Evolutionary conservation across 208 protist species (phyloP), one percentile per base, ranked within the genome.

Genomic region (Leptomonas seymouri): DNA sequence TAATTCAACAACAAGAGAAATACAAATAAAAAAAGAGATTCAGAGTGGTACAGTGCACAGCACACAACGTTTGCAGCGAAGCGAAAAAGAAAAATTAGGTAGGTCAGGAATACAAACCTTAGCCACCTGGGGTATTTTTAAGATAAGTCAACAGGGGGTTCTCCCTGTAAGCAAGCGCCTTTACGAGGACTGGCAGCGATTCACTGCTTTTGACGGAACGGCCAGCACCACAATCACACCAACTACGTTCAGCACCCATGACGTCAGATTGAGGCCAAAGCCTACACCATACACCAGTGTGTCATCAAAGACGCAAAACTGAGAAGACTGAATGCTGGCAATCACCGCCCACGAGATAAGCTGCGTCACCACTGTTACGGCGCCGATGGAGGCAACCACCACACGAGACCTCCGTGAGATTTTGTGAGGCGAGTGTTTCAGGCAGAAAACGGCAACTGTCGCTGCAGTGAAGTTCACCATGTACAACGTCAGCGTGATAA

Each of bases 231-330:
- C 0, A 7, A 76, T 16, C 15, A 81, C 48, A 18, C 67, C 67
- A 21, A 86, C 31, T 28, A 82, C 1, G 50, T 83, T 71, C 21
- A 89, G 6, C 15, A 81, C 25, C 87, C 87, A 93, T 30, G 81
- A 57, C 7, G 87, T 81, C 42, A 93, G 9, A 50, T 61, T 78
- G 18, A 93, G 61, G 21, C 84, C 87, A 42, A 93, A 93, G 49
- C 79, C 87, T 15, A 84, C 83, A 36, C 87, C 87, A 72, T 88
- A 93, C 39, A 61, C 49, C 23, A 80, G n/a, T 16, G 27, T n/a
- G 6, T 8, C 20, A 12, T 39, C 6, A 7, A 42, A 42, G 34
- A 68, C 41, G 66, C 81, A 85, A 62, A 73, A 73, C 31, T 59
- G 56, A 0, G 62, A 49, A 12, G 48, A 51, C 48, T 82, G 81